Base-by-base conservation (phyloP, 495 filamentous ascomycete genomes). In the Cairneyella variabilis region DNA sequence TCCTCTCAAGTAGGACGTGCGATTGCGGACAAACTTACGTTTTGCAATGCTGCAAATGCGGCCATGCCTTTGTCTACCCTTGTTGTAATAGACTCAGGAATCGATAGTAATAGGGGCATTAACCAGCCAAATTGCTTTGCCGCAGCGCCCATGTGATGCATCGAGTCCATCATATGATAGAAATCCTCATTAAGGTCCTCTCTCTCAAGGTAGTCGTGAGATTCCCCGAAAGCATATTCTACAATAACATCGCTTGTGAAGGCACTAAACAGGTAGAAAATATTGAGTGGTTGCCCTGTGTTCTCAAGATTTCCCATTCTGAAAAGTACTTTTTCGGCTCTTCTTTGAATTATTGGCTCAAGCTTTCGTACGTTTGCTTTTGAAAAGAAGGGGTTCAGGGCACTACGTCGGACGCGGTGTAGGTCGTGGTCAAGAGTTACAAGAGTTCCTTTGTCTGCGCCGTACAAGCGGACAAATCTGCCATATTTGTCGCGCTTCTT, bases 331-430 rank as follows among this genome's bases (percentile, higher is more conserved):
- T 51, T 40, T n/a, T 40, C n/a, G 14, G 76, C 66, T 10, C 72
- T 64, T 0, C 66, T 64, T 25, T 71, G 64, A 2, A 83, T 69
- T 3, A 69, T 57, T 1, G 73, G 73, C 26, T 76, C 71, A 0
- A 80, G 52, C 4, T 56, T 57, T 0, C 39, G 34, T 14, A 80
- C 62, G n/a, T 71, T 66, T 6, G 59, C 58, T 38, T 76, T 78
- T 10, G 77, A 81, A 57, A 78, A 78, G 59, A 71, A 76, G 10
- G 64, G 67, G 36, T 54, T 65, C n/a, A 77, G 49, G 3, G 69
- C 62, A n/a, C 48, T 57, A 3, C 69, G 66, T 0, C 72, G 64
- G 28, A 64, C 22, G 16, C 67, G 66, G 57, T 76, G 74, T 9
- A 70, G 45, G 17, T 74, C 68, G 51, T 78, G 74, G 8, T 59